Percentiles rank a stretch among this genome's conserved stretches.
Evolutionary conservation across 257 asterid species (phyloP).

Genomic region (Lantana camara): DNA sequence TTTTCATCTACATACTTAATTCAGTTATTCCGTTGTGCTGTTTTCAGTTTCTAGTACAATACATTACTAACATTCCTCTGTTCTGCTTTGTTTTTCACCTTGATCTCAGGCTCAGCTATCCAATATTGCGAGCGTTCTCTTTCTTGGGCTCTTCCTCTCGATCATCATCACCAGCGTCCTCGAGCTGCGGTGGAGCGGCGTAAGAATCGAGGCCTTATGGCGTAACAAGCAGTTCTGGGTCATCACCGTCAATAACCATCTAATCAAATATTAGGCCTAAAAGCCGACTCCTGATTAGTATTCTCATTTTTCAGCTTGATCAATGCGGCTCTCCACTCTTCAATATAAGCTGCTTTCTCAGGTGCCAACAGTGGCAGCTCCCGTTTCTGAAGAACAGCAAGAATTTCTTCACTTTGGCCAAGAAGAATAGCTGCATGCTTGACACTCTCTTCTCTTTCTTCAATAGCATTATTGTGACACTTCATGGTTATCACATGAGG

Average conservation of each 20-base stretch:
- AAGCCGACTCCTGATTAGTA: not conserved
- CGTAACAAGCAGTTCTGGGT: slow-evolving; percentile 99
- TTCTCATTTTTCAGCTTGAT: slow-evolving; percentile 24
- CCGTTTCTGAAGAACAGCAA: slow-evolving; percentile 37
- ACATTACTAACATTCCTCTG: too few relatives aligned
- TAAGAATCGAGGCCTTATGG: too few relatives aligned
- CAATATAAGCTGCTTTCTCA: slow-evolving; percentile 31
- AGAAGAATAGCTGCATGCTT: slow-evolving; percentile 42
- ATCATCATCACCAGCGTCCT: slow-evolving; percentile 78
- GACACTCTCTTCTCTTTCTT: slow-evolving; percentile 45
- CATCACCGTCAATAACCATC: slow-evolving; percentile 31
- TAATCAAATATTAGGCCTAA: slow-evolving; percentile 8
- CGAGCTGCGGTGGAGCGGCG: too few relatives aligned
- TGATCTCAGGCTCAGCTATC: slow-evolving; percentile 71
- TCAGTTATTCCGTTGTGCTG: too few relatives aligned
- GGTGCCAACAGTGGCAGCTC: slow-evolving; percentile 25
- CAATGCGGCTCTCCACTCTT: slow-evolving; percentile 40
- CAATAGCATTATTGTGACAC: slow-evolving; percentile 43
- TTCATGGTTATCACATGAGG: slow-evolving; percentile 32
- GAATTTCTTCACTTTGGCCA: slow-evolving; percentile 46
- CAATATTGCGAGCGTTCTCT: slow-evolving; percentile 78
- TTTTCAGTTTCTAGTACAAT: too few relatives aligned
- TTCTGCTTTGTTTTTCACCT: too few relatives aligned
- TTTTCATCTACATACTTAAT: not conserved
- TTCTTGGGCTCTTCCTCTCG: slow-evolving; percentile 83